These are phyloP conservation scores for Suillus fuscotomentosus DNA, from an alignment of 768 basidiomycete genomes.

Conservation along the genomic window DNA sequence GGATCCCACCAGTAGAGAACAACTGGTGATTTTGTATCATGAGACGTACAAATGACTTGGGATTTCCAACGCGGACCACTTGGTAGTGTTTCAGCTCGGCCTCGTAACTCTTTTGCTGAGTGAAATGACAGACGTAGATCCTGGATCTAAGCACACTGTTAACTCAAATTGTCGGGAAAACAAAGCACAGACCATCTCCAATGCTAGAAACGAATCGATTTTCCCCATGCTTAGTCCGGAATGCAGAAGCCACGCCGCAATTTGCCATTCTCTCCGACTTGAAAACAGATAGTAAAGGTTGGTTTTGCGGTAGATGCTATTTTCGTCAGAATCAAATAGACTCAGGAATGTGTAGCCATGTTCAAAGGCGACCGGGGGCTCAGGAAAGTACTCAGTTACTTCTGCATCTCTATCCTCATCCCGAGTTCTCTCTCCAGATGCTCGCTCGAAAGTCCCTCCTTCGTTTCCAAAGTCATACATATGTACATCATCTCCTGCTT, in stretches of 20 bases:
- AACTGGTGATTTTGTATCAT: conserved; percentile 21
- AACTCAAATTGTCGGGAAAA: background rate
- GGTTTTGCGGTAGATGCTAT: background rate
- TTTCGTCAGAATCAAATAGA: background rate
- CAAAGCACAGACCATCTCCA: conserved; percentile 22
- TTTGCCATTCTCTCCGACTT: conserved; percentile 28
- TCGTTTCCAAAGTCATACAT: background rate
- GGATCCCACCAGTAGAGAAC: conserved; percentile 24
- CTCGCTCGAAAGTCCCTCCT: background rate
- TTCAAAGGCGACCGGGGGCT: background rate
- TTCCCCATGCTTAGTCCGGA: conserved; percentile 29
- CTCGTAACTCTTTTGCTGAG: conserved; percentile 23
- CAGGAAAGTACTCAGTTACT: background rate
- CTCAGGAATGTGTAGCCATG: background rate
- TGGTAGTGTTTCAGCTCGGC: conserved; percentile 17
- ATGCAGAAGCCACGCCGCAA: conserved; percentile 25
- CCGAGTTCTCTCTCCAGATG: background rate
- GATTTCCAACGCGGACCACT: conserved; percentile 22
- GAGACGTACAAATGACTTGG: conserved; percentile 2
- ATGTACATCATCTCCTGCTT: background rate
- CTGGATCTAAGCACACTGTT: background rate
- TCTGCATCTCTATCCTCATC: background rate
- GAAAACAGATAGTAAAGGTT: background rate
- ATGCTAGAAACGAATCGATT: conserved; percentile 27
- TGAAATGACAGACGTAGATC: conserved; percentile 17